Conservation (phyloP, 805 yeast genomes). For the Komagataella pseudopastoris region DNA sequence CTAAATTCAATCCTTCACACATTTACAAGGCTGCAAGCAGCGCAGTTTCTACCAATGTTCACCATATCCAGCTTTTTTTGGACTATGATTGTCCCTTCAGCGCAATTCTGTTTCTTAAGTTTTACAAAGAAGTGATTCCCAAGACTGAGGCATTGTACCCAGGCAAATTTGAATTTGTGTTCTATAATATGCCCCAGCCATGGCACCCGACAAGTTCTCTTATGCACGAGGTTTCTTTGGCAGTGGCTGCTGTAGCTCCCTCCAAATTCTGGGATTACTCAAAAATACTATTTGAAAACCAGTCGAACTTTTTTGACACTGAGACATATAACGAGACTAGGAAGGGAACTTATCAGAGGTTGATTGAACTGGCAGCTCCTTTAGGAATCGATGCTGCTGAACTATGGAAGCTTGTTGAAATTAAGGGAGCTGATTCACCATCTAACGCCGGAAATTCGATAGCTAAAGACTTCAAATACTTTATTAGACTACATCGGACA, state of each 20-base stretch:
- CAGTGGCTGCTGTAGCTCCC: constrained; percentile 47
- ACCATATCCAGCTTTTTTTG: constrained; percentile 47
- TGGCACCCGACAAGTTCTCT: constrained; percentile 74
- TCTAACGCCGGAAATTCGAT: constrained; percentile 46
- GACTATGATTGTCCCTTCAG: constrained; percentile 75
- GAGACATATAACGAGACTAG: constrained; percentile 40
- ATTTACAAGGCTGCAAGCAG: constrained; percentile 4
- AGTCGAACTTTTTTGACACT: constrained; percentile 46
- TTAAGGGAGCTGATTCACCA: constrained; percentile 19
- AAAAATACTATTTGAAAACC: constrained; percentile 39
- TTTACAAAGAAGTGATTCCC: constrained; percentile 42
- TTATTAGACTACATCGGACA: constrained; percentile 60
- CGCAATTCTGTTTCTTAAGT: constrained; percentile 45
- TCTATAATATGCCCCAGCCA: constrained; percentile 73
- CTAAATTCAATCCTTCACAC: constrained; percentile 5
- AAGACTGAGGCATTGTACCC: constrained; percentile 28
- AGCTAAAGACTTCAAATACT: constrained; percentile 55
- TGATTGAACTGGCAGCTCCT: constrained; percentile 33
- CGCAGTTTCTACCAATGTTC: constrained; percentile 1
- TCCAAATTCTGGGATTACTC: constrained; percentile 44
- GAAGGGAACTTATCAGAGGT: constrained; percentile 36
- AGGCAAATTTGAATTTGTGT: constrained; percentile 41
- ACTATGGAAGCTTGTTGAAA: constrained; percentile 12
- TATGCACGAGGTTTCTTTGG: constrained; percentile 60
- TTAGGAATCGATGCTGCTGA: constrained; percentile 19